phyloP scores from a whole-genome alignment of 139 green algal genomes.

The Picochlorum sp. region DNA sequence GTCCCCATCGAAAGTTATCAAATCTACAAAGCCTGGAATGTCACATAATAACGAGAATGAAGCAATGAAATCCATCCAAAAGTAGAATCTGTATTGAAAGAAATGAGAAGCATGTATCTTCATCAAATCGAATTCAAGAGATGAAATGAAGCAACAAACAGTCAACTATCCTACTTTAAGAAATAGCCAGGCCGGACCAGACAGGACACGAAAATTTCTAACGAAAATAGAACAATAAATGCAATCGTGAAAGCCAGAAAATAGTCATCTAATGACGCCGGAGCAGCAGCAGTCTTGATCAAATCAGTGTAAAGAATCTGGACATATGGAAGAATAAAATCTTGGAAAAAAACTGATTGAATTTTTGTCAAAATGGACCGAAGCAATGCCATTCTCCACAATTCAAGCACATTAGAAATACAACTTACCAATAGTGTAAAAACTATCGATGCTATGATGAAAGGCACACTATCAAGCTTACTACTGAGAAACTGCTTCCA shows the following conservation, averaged over 20 bases:
- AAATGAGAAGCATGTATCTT: background rate
- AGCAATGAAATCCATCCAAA: slow-evolving; percentile 75
- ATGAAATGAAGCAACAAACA: too few species aligned
- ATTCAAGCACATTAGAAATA: too few species aligned
- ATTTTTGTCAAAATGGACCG: too few species aligned
- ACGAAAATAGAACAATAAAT: slow-evolving; percentile 34
- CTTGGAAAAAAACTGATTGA: too few species aligned
- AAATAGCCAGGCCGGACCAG: slow-evolving; percentile 51
- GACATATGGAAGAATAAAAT: too few species aligned
- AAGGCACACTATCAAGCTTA: slow-evolving; percentile 1
- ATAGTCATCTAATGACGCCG: background rate
- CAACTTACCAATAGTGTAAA: slow-evolving; percentile 10
- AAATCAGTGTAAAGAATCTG: slow-evolving; percentile 21
- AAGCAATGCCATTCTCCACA: too few species aligned
- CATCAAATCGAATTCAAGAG: too few species aligned
- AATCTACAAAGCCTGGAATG: slow-evolving; percentile 40
- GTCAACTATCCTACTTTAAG: background rate
- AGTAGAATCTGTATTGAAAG: slow-evolving; percentile 74
- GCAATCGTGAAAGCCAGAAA: slow-evolving; percentile 15
- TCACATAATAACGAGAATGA: slow-evolving; percentile 59
- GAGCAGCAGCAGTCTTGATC: slow-evolving; percentile 3
- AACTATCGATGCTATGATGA: background rate
- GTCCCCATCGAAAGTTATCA: background rate
- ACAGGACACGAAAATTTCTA: slow-evolving; percentile 41
- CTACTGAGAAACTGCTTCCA: slow-evolving; percentile 1